Percentiles rank a stretch among this genome's conserved stretches.
phyloP scores from a whole-genome alignment of 352 stramenopile species.

The Globisporangium iwayamae region DNA sequence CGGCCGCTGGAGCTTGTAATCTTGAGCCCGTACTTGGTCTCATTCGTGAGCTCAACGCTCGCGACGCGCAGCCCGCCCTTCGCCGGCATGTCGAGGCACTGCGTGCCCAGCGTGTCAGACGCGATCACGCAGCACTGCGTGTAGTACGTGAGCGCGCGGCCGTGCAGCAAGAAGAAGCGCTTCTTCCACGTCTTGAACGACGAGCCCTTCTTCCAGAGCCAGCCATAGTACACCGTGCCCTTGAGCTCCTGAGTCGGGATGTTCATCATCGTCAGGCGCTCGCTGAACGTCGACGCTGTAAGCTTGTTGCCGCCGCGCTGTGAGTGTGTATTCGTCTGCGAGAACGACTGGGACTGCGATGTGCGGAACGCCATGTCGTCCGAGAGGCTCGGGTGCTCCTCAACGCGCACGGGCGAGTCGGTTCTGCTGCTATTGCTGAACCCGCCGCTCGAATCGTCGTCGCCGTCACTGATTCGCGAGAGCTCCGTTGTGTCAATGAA shows the following conservation, averaged over 20 bases:
- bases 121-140: slow-evolving; percentile 64
- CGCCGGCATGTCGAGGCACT: slow-evolving; percentile 55
- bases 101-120: slow-evolving; percentile 48
- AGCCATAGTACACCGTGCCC: slow-evolving; percentile 63
- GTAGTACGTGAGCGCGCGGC: slow-evolving; percentile 66
- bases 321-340: not conserved
- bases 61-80: slow-evolving; percentile 53
- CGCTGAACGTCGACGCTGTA: slow-evolving; percentile 32
- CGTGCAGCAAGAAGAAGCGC: slow-evolving; percentile 72
- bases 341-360: slow-evolving; percentile 13
- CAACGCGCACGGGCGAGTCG: slow-evolving; percentile 16
- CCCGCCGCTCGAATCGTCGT: not conserved
- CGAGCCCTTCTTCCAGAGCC: slow-evolving; percentile 74
- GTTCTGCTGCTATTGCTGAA: not conserved
- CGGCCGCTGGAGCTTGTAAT: slow-evolving; percentile 62
- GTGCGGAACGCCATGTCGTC: slow-evolving; percentile 20
- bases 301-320: slow-evolving; percentile 10
- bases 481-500: slow-evolving; percentile 19
- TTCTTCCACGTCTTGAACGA: slow-evolving; percentile 82
- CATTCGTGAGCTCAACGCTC: slow-evolving; percentile 32
- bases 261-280: slow-evolving; percentile 61
- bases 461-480: slow-evolving; percentile 4
- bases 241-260: slow-evolving; percentile 57
- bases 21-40: slow-evolving; percentile 54
- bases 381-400: slow-evolving; percentile 10